phyloP scores from a whole-genome alignment of 306 rosid genomes.

The Cicer chorassanicum region DNA sequence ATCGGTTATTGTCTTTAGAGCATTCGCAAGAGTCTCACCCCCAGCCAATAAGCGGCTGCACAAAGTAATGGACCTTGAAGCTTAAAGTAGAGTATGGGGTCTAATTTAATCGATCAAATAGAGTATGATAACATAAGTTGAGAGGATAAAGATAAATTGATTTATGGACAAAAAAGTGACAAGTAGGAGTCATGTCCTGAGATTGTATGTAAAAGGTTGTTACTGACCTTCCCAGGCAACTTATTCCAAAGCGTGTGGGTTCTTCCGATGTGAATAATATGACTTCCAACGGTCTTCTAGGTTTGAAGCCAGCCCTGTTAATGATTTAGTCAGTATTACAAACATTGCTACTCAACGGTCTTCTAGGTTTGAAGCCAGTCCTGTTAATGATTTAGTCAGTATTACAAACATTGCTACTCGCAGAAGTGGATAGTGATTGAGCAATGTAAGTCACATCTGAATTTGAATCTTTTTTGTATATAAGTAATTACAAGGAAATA shows the following conservation, averaged over 20 bases:
- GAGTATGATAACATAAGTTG: neutral
- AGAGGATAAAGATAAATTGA: constrained; percentile 12
- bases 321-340: constrained; percentile 41
- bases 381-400: constrained; percentile 55
- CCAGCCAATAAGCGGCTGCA: constrained; percentile 90
- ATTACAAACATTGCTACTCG: constrained; percentile 15
- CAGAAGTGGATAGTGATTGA: constrained; percentile 20
- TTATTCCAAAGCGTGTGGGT: constrained; percentile 91
- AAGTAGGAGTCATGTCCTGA: constrained; percentile 35
- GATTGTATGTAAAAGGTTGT: neutral
- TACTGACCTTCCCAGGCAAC: constrained; percentile 95
- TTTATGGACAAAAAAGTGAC: constrained; percentile 6
- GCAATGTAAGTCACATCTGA: constrained; percentile 16
- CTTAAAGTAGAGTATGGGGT: constrained; percentile 22
- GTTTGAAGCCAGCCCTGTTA: constrained; percentile 83
- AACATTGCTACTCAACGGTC: constrained; percentile 51
- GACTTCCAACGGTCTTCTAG: constrained; percentile 80
- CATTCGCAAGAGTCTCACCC: constrained; percentile 64
- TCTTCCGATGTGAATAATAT: constrained; percentile 95
- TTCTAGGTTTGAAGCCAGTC: constrained; percentile 81
- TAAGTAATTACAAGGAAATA: constrained; percentile 14
- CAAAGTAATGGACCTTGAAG: constrained; percentile 43
- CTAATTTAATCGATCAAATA: constrained; percentile 17
- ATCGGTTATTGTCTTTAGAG: constrained; percentile 72
- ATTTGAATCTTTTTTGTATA: constrained; percentile 11